Base-by-base conservation (phyloP, 768 basidiomycete genomes). In the Coprinopsis sp. region DNA sequence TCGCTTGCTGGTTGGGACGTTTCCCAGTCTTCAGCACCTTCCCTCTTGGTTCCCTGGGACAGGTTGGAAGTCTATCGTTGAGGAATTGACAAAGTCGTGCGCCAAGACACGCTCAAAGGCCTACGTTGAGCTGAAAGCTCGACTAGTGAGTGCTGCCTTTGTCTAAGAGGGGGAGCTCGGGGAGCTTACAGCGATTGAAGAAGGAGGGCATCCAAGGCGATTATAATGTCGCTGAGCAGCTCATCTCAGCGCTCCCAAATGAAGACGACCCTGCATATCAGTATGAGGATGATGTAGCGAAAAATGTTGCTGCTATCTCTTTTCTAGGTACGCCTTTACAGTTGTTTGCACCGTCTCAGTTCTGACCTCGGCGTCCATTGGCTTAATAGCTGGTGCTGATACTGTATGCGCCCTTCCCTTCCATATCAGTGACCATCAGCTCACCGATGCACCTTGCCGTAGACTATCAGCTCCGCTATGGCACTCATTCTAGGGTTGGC, bases 401-500 rank as follows among this genome's bases (percentile, higher is more conserved):
- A 41, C 38, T 3, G 44, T 46, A 42, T 27, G 40, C n/a, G n/a
- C n/a, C n/a, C n/a, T n/a, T n/a, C n/a, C n/a, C n/a, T n/a, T n/a
- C n/a, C n/a, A n/a, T n/a, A n/a, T n/a, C n/a, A n/a, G n/a, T n/a
- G n/a, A n/a, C n/a, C n/a, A n/a, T n/a, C n/a, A n/a, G n/a, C n/a
- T n/a, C n/a, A n/a, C n/a, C n/a, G n/a, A n/a, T n/a, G n/a, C n/a
- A n/a, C n/a, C n/a, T n/a, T n/a, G n/a, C n/a, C n/a, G n/a, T 33
- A 46, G 31, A 41, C 47, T 12, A 40, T 41, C 3, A 42, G 37
- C 29, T 39, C 47, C 10, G 38, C 30, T 2, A 8, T n/a, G 14
- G 39, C 53, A 0, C 52, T 55, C 27, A 41, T 59, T 4, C 48
- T 59, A 6, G 54, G 41, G 3, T 44, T 62, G 36, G 47, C 52